These are phyloP conservation scores for Exobasidium cylindrosporum DNA, from an alignment of 1,284 basidiomycete genomes.

Conservation along the genomic window DNA sequence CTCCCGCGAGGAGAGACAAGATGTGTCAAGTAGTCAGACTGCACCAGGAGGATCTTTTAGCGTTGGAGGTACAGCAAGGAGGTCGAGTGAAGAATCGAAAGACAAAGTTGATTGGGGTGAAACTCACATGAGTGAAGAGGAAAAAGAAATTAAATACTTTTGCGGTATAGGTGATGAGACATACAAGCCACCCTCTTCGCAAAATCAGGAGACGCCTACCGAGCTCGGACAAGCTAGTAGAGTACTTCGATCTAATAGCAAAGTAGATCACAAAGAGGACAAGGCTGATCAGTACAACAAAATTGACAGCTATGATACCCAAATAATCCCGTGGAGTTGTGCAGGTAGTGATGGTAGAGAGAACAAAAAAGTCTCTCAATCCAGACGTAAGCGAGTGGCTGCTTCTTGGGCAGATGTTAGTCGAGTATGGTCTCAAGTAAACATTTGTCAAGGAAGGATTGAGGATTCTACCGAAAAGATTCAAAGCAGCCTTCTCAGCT, in stretches of 20 bases:
- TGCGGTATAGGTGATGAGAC: neutral
- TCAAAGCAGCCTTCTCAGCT: neutral
- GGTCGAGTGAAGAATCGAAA: neutral
- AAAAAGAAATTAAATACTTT: neutral
- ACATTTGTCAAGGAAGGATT: neutral
- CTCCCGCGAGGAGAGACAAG: neutral
- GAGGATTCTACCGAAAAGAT: neutral
- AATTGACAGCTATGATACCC: neutral
- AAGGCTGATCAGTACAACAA: neutral
- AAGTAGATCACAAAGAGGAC: neutral
- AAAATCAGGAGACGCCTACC: neutral
- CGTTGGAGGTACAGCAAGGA: too few relatives aligned
- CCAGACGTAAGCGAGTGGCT: neutral
- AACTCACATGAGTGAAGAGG: conserved; percentile 5
- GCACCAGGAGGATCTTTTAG: conserved; percentile 3
- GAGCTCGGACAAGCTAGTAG: neutral
- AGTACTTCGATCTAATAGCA: neutral
- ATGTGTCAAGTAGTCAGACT: conserved; percentile 2
- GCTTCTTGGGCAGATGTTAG: neutral
- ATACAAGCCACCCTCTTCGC: neutral
- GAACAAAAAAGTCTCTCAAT: too few relatives aligned
- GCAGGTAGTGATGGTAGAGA: neutral
- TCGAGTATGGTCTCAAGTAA: neutral
- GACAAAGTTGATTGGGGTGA: neutral
- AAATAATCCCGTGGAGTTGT: neutral